Evolutionary conservation across 192 early-diverging fungal species (phyloP).

Genomic region (Coemansia asiatica): DNA sequence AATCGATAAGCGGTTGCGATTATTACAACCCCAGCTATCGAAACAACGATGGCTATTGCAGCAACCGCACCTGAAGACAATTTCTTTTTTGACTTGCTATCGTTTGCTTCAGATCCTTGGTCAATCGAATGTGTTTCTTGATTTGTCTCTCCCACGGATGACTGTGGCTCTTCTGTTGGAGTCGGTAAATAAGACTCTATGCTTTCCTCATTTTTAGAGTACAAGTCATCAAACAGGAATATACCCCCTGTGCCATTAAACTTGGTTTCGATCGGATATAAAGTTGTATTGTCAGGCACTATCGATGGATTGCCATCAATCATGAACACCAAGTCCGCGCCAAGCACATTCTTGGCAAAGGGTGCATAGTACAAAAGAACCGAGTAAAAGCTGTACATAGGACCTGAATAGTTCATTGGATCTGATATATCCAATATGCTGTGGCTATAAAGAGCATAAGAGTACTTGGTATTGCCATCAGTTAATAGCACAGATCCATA

Average conservation of each 20-base stretch:
- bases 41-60: not conserved
- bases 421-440: not conserved
- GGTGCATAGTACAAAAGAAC: not conserved
- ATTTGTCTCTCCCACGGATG: no score
- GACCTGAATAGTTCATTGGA: not conserved
- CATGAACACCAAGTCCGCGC: not conserved
- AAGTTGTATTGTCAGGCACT: not conserved
- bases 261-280: not conserved
- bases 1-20: not conserved
- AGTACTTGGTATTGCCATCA: not conserved
- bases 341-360: not conserved
- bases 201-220: not conserved
- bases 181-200: no score
- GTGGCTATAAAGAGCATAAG: constrained; percentile 5
- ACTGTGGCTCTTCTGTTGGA: no score
- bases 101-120: not conserved
- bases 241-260: not conserved
- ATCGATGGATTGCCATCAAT: not conserved
- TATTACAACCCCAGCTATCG: not conserved
- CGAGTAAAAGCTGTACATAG: constrained; percentile 3
- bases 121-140: not conserved
- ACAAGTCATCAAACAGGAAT: not conserved
- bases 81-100: not conserved
- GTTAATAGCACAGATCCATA: not conserved
- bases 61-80: not conserved